Evolutionary conservation across 1,284 basidiomycete species (phyloP).

Genomic region (Ustilago cynodontis): DNA sequence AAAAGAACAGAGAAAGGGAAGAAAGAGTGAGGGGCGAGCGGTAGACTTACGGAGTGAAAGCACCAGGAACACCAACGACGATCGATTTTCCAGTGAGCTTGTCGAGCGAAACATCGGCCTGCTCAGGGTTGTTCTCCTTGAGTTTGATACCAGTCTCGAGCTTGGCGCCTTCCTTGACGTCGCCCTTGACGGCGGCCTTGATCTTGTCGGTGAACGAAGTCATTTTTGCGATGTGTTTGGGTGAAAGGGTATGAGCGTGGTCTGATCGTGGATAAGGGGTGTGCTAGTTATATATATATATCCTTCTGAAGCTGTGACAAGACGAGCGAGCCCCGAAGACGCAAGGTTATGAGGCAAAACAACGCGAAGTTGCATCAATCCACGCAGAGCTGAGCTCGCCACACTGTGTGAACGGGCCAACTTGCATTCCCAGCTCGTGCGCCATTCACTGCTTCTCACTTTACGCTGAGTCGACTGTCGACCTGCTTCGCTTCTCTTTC

Average conservation of each 20-base stretch:
- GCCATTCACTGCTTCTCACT: no score
- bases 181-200: constrained; percentile 49
- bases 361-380: constrained; percentile 10
- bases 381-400: neutral
- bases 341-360: neutral
- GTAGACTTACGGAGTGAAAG: constrained; percentile 48
- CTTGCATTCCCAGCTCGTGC: neutral
- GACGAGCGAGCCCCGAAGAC: no score
- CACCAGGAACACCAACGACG: constrained; percentile 51
- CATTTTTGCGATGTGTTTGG: constrained; percentile 23
- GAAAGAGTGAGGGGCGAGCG: no score
- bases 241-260: neutral
- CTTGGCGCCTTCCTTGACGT: constrained; percentile 59
- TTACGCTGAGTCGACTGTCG: no score
- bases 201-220: constrained; percentile 51
- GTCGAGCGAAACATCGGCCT: constrained; percentile 56
- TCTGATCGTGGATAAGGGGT: neutral
- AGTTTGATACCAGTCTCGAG: constrained; percentile 51
- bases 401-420: constrained; percentile 14
- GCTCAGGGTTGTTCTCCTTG: constrained; percentile 61
- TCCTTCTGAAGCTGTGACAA: neutral
- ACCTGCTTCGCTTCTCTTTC: no score
- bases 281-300: constrained; percentile 12
- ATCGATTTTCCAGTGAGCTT: constrained; percentile 46
- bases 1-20: neutral